Evolutionary conservation across 169 alveolate genomes (phyloP).

Genomic region (Theileria annulata): DNA sequence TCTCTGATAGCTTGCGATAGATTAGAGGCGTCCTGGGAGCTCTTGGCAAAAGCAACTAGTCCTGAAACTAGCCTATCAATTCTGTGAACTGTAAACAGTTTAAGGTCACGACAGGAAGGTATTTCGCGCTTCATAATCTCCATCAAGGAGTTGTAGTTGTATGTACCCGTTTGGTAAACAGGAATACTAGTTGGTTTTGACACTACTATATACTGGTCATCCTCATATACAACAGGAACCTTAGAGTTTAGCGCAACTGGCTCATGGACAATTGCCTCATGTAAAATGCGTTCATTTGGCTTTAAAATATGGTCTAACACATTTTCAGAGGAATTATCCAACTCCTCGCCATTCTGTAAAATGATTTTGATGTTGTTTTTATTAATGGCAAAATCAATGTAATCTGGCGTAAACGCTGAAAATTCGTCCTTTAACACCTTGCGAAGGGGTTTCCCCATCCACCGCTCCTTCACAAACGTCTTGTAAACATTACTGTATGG

Average conservation of each 20-base stretch:
- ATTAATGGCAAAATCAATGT: conserved; percentile 49
- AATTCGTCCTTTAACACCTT: conserved; percentile 71
- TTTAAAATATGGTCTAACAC: conserved; percentile 62
- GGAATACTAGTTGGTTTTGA: conserved; percentile 74
- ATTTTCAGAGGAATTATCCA: conserved; percentile 31
- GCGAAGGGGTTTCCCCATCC: conserved; percentile 68
- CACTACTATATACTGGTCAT: conserved; percentile 70
- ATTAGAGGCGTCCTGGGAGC: conserved; percentile 62
- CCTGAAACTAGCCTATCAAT: conserved; percentile 79
- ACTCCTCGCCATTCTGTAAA: conserved; percentile 49
- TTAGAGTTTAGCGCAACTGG: conserved; percentile 63
- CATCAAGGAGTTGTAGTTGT: conserved; percentile 71
- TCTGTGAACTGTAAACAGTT: conserved; percentile 70
- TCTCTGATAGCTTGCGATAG: conserved; percentile 62
- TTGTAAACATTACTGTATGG: conserved; percentile 73
- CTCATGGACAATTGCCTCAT: conserved; percentile 71
- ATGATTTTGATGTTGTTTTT: conserved; percentile 64
- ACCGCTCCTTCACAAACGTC: conserved; percentile 68
- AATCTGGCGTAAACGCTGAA: conserved; percentile 70
- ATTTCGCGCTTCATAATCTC: conserved; percentile 63
- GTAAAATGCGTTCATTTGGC: conserved; percentile 70
- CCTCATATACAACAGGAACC: conserved; percentile 61
- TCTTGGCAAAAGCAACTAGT: conserved; percentile 71
- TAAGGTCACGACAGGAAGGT: background rate
- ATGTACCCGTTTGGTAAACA: conserved; percentile 76